Percentiles rank a stretch among this genome's conserved stretches.
Conservation (phyloP, 2,329 filamentous ascomycete genomes). For the Lomentospora prolificans region DNA sequence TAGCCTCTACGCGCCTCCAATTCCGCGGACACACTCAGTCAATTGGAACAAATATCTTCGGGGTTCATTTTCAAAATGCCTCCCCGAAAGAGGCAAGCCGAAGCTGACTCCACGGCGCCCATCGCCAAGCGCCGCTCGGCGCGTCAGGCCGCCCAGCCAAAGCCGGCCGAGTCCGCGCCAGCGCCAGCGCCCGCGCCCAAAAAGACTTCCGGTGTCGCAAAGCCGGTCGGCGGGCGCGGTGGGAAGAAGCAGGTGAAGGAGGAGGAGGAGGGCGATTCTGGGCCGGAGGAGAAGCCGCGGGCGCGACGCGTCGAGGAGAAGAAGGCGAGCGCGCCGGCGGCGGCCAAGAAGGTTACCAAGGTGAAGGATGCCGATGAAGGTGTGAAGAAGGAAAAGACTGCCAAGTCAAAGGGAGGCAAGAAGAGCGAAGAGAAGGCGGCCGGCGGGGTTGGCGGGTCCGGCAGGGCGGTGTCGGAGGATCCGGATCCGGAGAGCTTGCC, state of each 20-base stretch:
- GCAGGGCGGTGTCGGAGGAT: slow-evolving; percentile 18
- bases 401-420: slow-evolving; percentile 5
- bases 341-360: neutral
- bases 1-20: too few relatives aligned
- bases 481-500: slow-evolving; percentile 24
- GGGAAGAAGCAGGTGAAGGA: neutral
- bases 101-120: neutral
- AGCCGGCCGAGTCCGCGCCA: neutral
- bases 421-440: slow-evolving; percentile 4
- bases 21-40: too few relatives aligned
- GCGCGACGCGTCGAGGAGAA: neutral
- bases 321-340: too few relatives aligned
- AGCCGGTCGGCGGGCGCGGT: neutral
- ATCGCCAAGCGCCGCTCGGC: slow-evolving; percentile 7
- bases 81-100: slow-evolving; percentile 3
- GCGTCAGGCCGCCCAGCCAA: slow-evolving; percentile 4
- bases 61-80: neutral
- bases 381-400: neutral
- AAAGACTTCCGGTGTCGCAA: neutral
- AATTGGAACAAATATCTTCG: too few relatives aligned
- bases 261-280: neutral
- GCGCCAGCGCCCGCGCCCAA: too few relatives aligned
- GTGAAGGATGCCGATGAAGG: neutral
- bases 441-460: neutral
- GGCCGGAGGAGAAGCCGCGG: neutral